A percentile compares a stretch with the other conserved stretches of the same genome.
Conservation (phyloP, 1,139 yeast genomes). For the Lodderomyces orthopsilosis region DNA sequence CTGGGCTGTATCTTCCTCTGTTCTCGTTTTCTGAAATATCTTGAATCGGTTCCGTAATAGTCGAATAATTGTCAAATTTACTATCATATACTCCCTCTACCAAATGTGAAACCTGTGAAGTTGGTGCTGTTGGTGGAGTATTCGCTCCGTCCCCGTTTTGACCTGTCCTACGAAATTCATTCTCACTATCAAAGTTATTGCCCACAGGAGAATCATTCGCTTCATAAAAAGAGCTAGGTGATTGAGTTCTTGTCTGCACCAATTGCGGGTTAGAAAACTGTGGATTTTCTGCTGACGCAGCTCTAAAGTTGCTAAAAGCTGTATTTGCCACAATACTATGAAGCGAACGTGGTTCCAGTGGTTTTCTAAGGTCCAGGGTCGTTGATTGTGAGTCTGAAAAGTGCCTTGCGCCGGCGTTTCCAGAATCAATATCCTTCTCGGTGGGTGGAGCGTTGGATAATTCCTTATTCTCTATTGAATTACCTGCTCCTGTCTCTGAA, state of each 20-base stretch:
- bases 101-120: constrained; percentile 19
- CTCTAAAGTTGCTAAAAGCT: constrained; percentile 41
- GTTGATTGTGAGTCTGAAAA: not conserved
- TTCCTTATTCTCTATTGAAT: not conserved
- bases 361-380: constrained; percentile 3
- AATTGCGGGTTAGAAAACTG: constrained; percentile 7
- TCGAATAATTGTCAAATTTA: constrained; percentile 5
- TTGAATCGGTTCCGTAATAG: constrained; percentile 10
- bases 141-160: constrained; percentile 1
- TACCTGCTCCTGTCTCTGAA: not conserved
- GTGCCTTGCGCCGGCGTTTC: not conserved
- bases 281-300: constrained; percentile 14
- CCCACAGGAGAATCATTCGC: not conserved
- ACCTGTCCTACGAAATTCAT: constrained; percentile 5
- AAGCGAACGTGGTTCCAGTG: constrained; percentile 10
- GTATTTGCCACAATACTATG: constrained; percentile 31
- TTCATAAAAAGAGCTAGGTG: constrained; percentile 7
- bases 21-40: constrained; percentile 7
- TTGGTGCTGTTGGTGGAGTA: constrained; percentile 25
- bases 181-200: constrained; percentile 9
- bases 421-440: not conserved
- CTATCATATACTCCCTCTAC: constrained; percentile 1
- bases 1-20: constrained; percentile 4
- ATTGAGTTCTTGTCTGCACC: not conserved
- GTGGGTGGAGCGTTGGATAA: not conserved